Evolutionary conservation across 495 filamentous ascomycete species (phyloP), one percentile per base, ranked within the genome.

Genomic region (Bombardia bombarda): DNA sequence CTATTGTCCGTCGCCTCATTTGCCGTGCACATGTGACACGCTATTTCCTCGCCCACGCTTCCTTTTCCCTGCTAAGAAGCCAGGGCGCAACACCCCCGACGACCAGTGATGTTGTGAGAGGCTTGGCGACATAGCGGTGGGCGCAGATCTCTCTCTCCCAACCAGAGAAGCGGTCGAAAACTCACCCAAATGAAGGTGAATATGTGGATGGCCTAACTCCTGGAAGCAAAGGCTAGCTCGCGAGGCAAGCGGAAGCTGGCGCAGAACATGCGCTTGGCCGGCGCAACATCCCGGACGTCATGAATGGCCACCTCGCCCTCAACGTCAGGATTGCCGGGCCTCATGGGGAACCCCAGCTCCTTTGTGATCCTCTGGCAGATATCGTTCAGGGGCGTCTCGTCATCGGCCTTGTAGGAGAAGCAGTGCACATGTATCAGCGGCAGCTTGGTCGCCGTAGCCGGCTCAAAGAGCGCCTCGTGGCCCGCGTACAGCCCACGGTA

Each of bases 181-280:
- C n/a, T n/a, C n/a, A n/a, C n/a, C n/a, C n/a, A n/a, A n/a, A n/a
- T n/a, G n/a, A n/a, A n/a, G n/a, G n/a, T n/a, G n/a, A n/a, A n/a
- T n/a, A n/a, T n/a, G n/a, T n/a, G n/a, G n/a, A n/a, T n/a, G 23
- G 35, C 30, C 49, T 42, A 61, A 17, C 37, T 42, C 51, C 65
- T 60, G 21, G 55, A 22, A 20, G 65, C 68, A 66, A 95, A 95
- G 33, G 88, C 92, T 2, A 95, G 87, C 57, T 85, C 80, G 18
- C 58, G 50, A 19, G 92, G 93, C 32, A 98, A 51, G 40, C 87
- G 73, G 60, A 98, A 96, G 49, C 79, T 93, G 7, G 86, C 89
- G 61, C 92, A 97, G 62, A 93, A 96, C 87, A 96, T 96, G 55
- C 80, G 77, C 74, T 98, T 97, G 47, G 83, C 82, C 23, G 93